Conservation (phyloP, 2,329 filamentous ascomycete genomes). For the Colletotrichum abscissum region DNA sequence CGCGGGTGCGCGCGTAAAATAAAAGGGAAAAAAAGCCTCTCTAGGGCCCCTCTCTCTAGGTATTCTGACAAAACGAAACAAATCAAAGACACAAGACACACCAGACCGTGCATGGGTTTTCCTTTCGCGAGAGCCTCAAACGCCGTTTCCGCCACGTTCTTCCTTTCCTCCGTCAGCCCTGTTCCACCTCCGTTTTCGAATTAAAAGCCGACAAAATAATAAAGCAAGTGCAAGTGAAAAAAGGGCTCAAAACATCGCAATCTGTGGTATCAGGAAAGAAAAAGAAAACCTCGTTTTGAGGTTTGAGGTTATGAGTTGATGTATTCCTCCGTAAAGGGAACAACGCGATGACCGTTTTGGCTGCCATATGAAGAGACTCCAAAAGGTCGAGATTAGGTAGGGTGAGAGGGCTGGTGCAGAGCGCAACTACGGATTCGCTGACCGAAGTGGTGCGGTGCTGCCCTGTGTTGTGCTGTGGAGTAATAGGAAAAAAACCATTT, state of each 20-base stretch:
- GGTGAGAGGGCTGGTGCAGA: not conserved
- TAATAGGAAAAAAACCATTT: not conserved
- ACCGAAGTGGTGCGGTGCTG: not conserved
- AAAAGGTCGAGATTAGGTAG: not conserved
- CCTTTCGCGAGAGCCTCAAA: not conserved
- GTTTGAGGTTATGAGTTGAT: not conserved
- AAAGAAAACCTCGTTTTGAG: not conserved
- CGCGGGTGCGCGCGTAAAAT: not conserved
- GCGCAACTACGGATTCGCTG: not conserved
- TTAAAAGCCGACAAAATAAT: not conserved
- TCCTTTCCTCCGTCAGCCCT: not conserved
- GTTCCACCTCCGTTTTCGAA: not conserved
- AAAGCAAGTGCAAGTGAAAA: not conserved
- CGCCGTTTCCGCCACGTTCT: not conserved
- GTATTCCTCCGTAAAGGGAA: not conserved
- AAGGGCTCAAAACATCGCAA: not conserved
- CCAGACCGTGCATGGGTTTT: not conserved
- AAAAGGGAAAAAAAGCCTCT: constrained; percentile 9
- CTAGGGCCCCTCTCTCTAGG: constrained; percentile 15
- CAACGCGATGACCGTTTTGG: too few species aligned
- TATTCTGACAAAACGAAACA: constrained; percentile 19
- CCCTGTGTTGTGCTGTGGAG: not conserved
- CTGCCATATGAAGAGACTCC: not conserved
- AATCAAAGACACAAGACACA: not conserved
- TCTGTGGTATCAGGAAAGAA: not conserved